A percentile compares a stretch with the other conserved stretches of the same genome.
phyloP scores from a whole-genome alignment of 2,329 filamentous ascomycete species.

The Ustulina deusta region DNA sequence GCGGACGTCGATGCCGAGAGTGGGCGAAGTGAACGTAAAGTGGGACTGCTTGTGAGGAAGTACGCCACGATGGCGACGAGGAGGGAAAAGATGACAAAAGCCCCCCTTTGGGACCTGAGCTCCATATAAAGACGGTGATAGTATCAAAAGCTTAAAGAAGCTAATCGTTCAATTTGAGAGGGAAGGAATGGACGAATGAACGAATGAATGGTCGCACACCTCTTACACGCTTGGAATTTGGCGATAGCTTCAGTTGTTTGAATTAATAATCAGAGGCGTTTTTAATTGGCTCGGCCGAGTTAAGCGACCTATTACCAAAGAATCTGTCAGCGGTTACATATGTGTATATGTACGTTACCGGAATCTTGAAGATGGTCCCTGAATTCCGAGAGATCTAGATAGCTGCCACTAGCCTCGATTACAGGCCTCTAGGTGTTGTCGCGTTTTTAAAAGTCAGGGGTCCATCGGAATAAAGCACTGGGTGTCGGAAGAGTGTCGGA shows the following conservation, averaged over 20 bases:
- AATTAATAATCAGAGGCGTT: constrained; percentile 24
- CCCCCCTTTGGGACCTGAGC: constrained; percentile 24
- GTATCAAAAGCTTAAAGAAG: neutral
- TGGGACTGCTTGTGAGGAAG: constrained; percentile 41
- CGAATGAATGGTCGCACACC: constrained; percentile 6
- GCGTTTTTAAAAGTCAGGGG: neutral
- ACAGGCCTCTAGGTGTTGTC: neutral
- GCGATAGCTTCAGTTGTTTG: constrained; percentile 26
- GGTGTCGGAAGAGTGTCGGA: neutral
- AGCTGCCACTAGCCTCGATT: neutral
- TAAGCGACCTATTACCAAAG: constrained; percentile 50
- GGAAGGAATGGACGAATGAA: neutral
- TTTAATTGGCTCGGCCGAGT: too few species aligned
- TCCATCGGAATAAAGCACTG: neutral
- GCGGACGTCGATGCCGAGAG: constrained; percentile 36
- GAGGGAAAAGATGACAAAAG: constrained; percentile 41
- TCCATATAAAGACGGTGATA: constrained; percentile 29
- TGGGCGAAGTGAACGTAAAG: constrained; percentile 36
- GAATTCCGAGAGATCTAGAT: constrained; percentile 1
- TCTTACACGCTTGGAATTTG: neutral
- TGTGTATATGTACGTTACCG: neutral
- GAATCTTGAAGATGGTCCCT: neutral
- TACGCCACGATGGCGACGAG: constrained; percentile 46
- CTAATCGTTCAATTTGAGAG: constrained; percentile 31
- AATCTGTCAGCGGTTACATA: constrained; percentile 47